phyloP scores from a whole-genome alignment of 768 basidiomycete species.

The Cubamyces sp. region DNA sequence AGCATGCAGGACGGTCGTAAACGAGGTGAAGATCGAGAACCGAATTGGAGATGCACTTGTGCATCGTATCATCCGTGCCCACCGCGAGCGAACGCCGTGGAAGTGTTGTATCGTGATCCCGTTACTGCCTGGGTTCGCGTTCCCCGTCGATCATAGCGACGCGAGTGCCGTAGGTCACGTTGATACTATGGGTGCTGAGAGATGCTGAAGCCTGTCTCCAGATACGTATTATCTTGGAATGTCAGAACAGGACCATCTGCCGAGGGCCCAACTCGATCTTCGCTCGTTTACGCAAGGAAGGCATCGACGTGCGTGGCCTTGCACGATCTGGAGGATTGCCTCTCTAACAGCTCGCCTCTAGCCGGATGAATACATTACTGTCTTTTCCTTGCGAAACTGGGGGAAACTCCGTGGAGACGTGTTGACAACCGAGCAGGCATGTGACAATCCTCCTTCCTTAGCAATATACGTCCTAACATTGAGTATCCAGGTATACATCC shows the following conservation, averaged over 20 bases:
- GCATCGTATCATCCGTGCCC: conserved; percentile 86
- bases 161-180: conserved; percentile 76
- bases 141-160: conserved; percentile 89
- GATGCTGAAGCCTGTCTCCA: conserved; percentile 35
- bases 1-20: conserved; percentile 69
- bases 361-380: conserved; percentile 91
- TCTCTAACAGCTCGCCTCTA: conserved; percentile 35
- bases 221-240: conserved; percentile 95
- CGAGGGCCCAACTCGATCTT: conserved; percentile 94
- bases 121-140: conserved; percentile 90
- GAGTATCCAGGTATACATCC: conserved; percentile 75
- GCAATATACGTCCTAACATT: conserved; percentile 17
- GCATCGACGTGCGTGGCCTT: conserved; percentile 71
- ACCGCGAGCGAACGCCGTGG: conserved; percentile 82
- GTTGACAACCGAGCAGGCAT: conserved; percentile 86
- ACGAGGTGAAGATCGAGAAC: conserved; percentile 88
- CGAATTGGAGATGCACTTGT: conserved; percentile 94
- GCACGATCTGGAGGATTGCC: neutral
- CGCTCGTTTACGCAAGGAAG: conserved; percentile 78
- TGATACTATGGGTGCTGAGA: neutral
- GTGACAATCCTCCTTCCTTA: conserved; percentile 16
- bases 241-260: conserved; percentile 87
- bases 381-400: conserved; percentile 95
- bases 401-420: conserved; percentile 83
- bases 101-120: conserved; percentile 93